Evolutionary conservation across 148 eudicot species (phyloP), one percentile per base, ranked within the genome.

Genomic region (Drosera capensis): DNA sequence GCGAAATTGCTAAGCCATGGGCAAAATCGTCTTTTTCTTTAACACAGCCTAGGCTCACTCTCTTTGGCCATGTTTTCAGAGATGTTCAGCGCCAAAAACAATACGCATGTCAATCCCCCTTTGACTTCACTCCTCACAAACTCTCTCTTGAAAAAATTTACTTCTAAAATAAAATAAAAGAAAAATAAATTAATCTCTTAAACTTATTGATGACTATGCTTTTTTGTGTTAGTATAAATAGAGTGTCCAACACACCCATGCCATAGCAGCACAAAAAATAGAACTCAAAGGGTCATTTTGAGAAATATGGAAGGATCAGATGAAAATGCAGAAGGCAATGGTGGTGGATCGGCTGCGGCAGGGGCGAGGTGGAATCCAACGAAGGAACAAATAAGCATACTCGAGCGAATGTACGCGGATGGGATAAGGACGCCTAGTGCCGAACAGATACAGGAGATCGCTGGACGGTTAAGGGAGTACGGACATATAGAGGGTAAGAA

Each of bases 401-500:
- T 88, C 3, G 96, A 88, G 62, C 59, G 48, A 22, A 45, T 83
- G 29, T 88, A 87, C 35, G 68, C 24, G 36, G 74, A 80, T 29
- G 94, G 96, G 4, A 44, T 77, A 44, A 53, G 96, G 25, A 88
- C 96, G 0, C 96, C 96, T 0, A 66, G 46, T 23, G 85, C 96
- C 0, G 86, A 79, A 18, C 96, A 88, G 24, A 88, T 88, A 40
- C 86, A 82, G 42, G 67, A 82, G 51, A 87, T 87, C 0, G 77
- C 94, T 1, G 54, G 53, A 0, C 63, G 75, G 29, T 62, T 88
- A 0, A 63, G 60, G 40, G 73, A 46, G 21, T 77, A 49, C 34
- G 96, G 96, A 18, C 79, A 77, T 37, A 80, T 88, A 7, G 96
- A 88, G 59, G 96, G 94, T 0, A 88, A 88, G 59, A 88, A 88